Evolutionary conservation across 148 eudicot genomes (phyloP), one percentile per base, ranked within the genome.

Genomic region (Limonium bicolor): DNA sequence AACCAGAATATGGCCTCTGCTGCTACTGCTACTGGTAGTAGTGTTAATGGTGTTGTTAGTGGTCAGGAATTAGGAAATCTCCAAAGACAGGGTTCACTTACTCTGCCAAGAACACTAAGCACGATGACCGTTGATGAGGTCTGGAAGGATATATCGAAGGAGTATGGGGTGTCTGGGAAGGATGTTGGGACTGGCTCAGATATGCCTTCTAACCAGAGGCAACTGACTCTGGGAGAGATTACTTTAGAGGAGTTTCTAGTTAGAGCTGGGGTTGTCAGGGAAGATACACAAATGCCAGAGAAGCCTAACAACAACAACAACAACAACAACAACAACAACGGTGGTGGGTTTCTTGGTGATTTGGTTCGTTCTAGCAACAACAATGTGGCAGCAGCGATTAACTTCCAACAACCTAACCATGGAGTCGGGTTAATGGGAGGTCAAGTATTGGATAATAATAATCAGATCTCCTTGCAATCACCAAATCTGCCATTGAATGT

Each of bases 201-300:
- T 56, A 51, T 52, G 32, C 59, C 74, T 9, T 68, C 54, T 40
- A 60, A 75, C 7, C 73, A 55, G 43, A 69, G 78, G 60, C 73
- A 82, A 45, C 79, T 37, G 29, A 86, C 94, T 40, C 46, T 86
- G 16, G 87, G 96, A 1, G 96, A 86, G 71, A 67, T 82, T 26
- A 86, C 96, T 24, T 65, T 86, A 38, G 96, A 86, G 61, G 96
- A 86, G 72, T 86, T 86, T 55, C 58, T 86, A 65, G 50, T 71
- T 21, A 82, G 69, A 65, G 96, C 94, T 35, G 87, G 96, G 31
- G 88, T 78, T 37, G 96, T 81, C 10, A 78, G 67, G 68, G 93
- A 86, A 50, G 87, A 75, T 37, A 27, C 56, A 16, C 83, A 72
- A 48, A 12, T 62, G 5, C 36, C 48, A 38, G 67, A 27, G 10